Base-by-base conservation (phyloP, 2,329 filamentous ascomycete species). In the Pleomassaria siparia region DNA sequence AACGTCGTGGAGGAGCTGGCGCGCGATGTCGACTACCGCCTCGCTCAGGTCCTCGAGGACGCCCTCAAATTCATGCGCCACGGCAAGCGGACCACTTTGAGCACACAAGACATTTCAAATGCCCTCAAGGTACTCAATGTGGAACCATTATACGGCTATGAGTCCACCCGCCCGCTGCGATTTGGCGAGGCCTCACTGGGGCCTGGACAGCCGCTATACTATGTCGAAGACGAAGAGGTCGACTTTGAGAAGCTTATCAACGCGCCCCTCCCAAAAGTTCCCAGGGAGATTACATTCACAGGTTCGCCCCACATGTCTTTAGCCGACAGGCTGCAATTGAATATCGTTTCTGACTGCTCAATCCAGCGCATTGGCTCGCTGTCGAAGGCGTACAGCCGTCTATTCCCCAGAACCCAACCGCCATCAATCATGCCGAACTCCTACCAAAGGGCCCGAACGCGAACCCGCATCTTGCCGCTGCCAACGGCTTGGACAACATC, bases 231-330 rank as follows among this genome's bases (percentile, higher is more conserved):
- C 69, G 94, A 99, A 67, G 94, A 99, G 76, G 87, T 97, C 45
- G 94, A 99, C 72, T 97, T 99, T 67, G 94, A 99, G 76, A 97
- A 97, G 77, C 78, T 99, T 58, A 96, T 99, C 69, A 99, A 99
- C 74, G 91, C 91, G 55, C 89, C 94, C 4, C 74, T 99, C 57
- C 94, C 94, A 21, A 96, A 95, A 72, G 91, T 99, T 24, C 94
- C 94, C 26, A 81, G 92, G 41, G 94, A 99, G 71, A 87, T 94
- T 62, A 89, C 85, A 51, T 92, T 96, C 66, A 97, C 92, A 32
- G 88, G 90, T 92, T 75, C 47, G 79, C 33, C 20, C 20, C 36
- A 16, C 21, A 18, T 44, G 25, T 59, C 40, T 37, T 35, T 41
- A 59, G 49, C 43, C 35, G 21, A 18, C 25, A 21, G 24, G 24